Conservation (phyloP, 169 alveolate species). For the Toxoplasma gondii region DNA sequence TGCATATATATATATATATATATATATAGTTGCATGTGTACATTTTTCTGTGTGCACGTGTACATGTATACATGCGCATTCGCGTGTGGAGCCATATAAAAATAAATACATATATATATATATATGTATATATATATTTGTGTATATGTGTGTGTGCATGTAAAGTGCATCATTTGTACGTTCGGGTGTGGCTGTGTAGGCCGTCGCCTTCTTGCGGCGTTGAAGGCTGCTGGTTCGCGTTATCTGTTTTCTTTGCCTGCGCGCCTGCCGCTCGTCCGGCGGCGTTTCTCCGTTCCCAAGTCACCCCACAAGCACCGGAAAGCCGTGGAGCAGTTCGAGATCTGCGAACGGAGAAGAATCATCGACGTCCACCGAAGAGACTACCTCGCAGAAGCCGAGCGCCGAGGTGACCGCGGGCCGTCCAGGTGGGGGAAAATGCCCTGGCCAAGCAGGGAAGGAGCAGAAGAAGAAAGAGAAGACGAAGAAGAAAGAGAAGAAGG, state of each 20-base stretch:
- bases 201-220: not conserved
- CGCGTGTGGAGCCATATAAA: not conserved
- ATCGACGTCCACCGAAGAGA: constrained; percentile 9
- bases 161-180: not conserved
- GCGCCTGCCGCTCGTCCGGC: not conserved
- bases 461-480: not conserved
- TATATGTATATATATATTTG: not conserved
- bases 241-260: not conserved
- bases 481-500: not conserved
- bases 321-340: not conserved
- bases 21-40: too few species aligned
- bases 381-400: not conserved
- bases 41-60: not conserved
- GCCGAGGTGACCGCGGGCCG: not conserved
- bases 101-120: not conserved
- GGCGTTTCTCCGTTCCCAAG: constrained; percentile 10
- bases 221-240: not conserved
- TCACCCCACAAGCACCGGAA: constrained; percentile 17
- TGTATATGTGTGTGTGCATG: not conserved
- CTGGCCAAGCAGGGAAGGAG: constrained; percentile 19
- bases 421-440: constrained; percentile 21
- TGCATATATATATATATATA: not conserved
- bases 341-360: not conserved
- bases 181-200: not conserved
- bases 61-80: not conserved